Base-by-base conservation (phyloP, 148 eudicot genomes). In the Tetragonia tetragonoides region DNA sequence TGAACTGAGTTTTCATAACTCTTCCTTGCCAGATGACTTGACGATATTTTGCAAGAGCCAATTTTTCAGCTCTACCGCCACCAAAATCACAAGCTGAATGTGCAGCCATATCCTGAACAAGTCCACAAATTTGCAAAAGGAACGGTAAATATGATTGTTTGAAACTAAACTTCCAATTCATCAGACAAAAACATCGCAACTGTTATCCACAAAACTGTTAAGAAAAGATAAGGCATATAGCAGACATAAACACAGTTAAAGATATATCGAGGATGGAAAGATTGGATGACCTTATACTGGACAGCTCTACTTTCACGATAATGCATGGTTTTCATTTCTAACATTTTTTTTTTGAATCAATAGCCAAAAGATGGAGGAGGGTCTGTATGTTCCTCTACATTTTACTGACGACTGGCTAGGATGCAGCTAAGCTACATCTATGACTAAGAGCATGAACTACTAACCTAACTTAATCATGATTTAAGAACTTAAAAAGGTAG, bases 41-140 rank as follows among this genome's bases (percentile, higher is more conserved):
- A 23, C 99, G 90, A 64, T 93, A 95, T 82, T 91, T 95, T 61
- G 99, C 99, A 77, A 95, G 95, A 78, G 99, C 99, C 83, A 93
- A 78, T 37, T 84, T 87, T 82, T 95, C 99, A 46, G 97, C 97
- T 87, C 93, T 90, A 11, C 99, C 99, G 54, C 99, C 99, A 72
- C 98, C 99, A 80, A 91, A 95, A 67, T 93, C 97, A 83, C 99
- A 95, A 68, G 98, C 98, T 65, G 99, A 95, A 86, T 95, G 99
- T 49, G 99, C 97, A 83, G 99, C 99, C 99, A 95, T 95, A 88
- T 95, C 99, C 98, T 95, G 92, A 61, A 59, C 39, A 60, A 75
- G 37, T 66, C 74, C 64, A 77, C 9, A 65, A 20, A 42, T 56
- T 15, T 41, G 21, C 51, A 70, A 23, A 38, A 73, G 20, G 41